A percentile compares a stretch with the other conserved stretches of the same genome.
These are phyloP conservation scores for Ganoderma sp. DNA, from an alignment of 1,284 basidiomycete species.

Conservation along the genomic window DNA sequence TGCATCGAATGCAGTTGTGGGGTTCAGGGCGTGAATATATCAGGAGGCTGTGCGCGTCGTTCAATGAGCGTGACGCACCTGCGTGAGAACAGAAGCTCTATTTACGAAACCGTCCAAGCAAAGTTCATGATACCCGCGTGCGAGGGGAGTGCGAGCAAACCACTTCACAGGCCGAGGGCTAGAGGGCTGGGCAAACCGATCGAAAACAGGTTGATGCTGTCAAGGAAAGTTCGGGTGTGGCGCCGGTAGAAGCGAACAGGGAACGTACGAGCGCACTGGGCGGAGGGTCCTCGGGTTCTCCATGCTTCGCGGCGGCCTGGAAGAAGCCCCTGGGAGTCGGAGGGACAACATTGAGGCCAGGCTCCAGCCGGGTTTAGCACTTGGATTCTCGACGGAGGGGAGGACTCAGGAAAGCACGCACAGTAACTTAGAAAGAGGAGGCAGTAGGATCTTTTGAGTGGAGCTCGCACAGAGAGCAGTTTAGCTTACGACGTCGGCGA, in stretches of 20 bases:
- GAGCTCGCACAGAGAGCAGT: background rate
- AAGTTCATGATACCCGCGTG: background rate
- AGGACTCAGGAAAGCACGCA: background rate
- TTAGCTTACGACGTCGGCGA: background rate
- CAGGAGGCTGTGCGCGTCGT: background rate
- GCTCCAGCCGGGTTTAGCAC: background rate
- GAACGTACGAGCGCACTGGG: background rate
- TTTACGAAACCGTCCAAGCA: background rate
- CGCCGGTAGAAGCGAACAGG: background rate
- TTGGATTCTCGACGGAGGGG: background rate
- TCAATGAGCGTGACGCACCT: constrained; percentile 1
- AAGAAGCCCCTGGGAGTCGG: background rate
- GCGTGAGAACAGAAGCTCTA: background rate
- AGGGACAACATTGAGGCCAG: background rate
- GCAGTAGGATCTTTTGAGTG: background rate
- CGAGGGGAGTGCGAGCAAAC: background rate
- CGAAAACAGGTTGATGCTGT: constrained; percentile 1
- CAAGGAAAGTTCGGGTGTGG: background rate
- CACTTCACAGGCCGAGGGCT: background rate
- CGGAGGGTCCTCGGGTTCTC: background rate
- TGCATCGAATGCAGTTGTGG: background rate
- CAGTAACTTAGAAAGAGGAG: background rate
- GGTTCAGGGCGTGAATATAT: background rate
- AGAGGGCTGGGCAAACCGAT: background rate
- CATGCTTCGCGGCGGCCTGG: constrained; percentile 2